These are phyloP conservation scores for Claviceps purpurea DNA, from an alignment of 2,329 filamentous ascomycete species.

Conservation along the genomic window DNA sequence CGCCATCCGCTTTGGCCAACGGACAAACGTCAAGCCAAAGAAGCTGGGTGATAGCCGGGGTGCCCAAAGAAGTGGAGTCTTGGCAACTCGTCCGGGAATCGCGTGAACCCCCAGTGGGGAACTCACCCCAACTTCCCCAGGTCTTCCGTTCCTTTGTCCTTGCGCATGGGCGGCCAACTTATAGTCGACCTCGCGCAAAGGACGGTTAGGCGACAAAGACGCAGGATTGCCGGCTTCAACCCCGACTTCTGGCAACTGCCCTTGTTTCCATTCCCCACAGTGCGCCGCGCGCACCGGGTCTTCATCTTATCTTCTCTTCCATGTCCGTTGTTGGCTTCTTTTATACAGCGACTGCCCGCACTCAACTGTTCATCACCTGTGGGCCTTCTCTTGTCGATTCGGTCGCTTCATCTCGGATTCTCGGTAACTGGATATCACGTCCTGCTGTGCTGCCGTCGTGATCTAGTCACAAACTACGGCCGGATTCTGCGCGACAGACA, in stretches of 20 bases:
- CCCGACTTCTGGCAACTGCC: not conserved
- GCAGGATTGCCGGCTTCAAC: not conserved
- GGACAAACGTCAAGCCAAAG: too few species aligned
- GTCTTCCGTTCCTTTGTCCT: not conserved
- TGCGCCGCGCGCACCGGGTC: not conserved
- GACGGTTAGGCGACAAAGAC: not conserved
- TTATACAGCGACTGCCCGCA: too few species aligned
- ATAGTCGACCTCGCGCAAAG: not conserved
- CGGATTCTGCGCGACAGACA: too few species aligned
- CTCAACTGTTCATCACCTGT: too few species aligned
- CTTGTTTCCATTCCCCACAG: not conserved
- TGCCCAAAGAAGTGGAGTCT: too few species aligned
- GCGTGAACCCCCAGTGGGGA: too few species aligned
- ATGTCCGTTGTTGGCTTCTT: not conserved
- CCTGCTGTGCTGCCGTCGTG: not conserved
- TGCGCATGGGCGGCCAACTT: not conserved
- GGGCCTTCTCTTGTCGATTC: too few species aligned
- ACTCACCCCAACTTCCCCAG: too few species aligned
- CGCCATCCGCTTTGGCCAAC: too few species aligned
- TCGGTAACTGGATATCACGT: not conserved
- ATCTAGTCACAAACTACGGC: too few species aligned
- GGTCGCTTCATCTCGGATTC: not conserved
- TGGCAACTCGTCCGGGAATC: too few species aligned
- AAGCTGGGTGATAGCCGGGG: too few species aligned
- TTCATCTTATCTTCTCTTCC: not conserved